Evolutionary conservation across 2,329 filamentous ascomycete genomes (phyloP).

Genomic region (Fusarium dimerum): DNA sequence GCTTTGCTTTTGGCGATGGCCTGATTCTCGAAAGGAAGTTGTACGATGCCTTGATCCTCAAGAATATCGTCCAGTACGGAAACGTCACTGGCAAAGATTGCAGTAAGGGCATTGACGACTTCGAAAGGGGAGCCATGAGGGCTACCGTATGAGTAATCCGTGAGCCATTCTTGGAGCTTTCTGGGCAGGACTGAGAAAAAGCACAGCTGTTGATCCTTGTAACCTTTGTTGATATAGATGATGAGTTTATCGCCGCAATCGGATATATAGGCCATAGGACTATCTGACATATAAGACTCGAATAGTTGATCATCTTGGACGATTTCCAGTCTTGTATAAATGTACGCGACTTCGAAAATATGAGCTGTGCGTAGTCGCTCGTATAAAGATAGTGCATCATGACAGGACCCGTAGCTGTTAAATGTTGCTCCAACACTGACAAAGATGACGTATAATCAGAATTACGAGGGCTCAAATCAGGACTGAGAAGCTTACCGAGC

Average conservation of each 20-base stretch:
- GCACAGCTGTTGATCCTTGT: conserved; percentile 11
- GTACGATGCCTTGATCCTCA: conserved; percentile 18
- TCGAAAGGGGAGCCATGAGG: conserved; percentile 8
- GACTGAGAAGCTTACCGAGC: conserved; percentile 6
- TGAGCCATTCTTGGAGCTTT: conserved; percentile 17
- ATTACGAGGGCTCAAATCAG: neutral
- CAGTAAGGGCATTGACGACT: conserved; percentile 8
- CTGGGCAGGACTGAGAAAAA: conserved; percentile 16
- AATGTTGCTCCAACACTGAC: conserved; percentile 18
- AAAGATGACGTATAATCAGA: neutral
- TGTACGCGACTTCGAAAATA: conserved; percentile 12
- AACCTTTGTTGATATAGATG: conserved; percentile 11
- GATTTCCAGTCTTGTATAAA: conserved; percentile 7
- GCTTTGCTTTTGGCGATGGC: too few relatives aligned
- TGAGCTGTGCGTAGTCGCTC: conserved; percentile 7
- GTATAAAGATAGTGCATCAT: neutral
- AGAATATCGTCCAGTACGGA: conserved; percentile 10
- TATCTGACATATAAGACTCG: neutral
- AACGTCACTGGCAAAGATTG: conserved; percentile 11
- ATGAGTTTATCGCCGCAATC: conserved; percentile 2
- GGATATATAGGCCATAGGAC: conserved; percentile 16
- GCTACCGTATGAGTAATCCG: neutral
- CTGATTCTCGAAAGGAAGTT: conserved; percentile 7
- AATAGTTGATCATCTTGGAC: neutral
- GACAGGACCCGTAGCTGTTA: conserved; percentile 9